These are phyloP conservation scores for Echites panduratus DNA, from an alignment of 257 asterid genomes.

Conservation along the genomic window DNA sequence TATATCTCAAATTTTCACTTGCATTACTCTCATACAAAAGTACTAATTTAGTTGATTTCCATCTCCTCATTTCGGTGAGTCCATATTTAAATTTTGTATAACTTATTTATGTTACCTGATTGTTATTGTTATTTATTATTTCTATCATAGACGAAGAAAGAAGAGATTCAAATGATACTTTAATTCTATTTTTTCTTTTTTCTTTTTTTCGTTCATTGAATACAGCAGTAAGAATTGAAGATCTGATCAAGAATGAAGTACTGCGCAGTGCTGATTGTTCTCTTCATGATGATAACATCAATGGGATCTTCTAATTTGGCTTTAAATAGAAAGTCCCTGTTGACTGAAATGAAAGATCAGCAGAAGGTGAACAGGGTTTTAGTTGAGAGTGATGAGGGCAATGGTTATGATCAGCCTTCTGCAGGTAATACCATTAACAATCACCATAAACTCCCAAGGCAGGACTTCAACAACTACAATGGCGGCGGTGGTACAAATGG, in stretches of 20 bases:
- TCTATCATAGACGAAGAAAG: too few relatives aligned
- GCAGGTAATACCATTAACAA: conserved; percentile 7
- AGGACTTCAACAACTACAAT: conserved; percentile 19
- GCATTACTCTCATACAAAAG: background rate
- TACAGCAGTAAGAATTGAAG: background rate
- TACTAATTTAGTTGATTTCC: background rate
- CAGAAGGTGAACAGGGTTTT: background rate
- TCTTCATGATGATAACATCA: conserved; percentile 4
- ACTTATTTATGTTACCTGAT: background rate
- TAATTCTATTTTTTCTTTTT: background rate
- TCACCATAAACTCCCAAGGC: conserved; percentile 27
- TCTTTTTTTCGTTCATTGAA: too few relatives aligned
- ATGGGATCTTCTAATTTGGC: conserved; percentile 15
- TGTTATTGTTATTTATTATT: too few relatives aligned
- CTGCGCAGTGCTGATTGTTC: background rate
- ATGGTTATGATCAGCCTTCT: background rate
- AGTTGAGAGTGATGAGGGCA: background rate
- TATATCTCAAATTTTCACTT: background rate
- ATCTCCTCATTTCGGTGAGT: background rate
- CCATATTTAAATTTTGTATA: background rate
- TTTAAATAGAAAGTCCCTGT: conserved; percentile 5
- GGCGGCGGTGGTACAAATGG: conserved; percentile 14
- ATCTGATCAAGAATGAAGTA: conserved; percentile 14
- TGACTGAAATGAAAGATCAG: conserved; percentile 4
- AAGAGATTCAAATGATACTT: too few relatives aligned